These are phyloP conservation scores for Wickerhamiella azyma DNA, from an alignment of 805 yeast genomes.

Conservation along the genomic window DNA sequence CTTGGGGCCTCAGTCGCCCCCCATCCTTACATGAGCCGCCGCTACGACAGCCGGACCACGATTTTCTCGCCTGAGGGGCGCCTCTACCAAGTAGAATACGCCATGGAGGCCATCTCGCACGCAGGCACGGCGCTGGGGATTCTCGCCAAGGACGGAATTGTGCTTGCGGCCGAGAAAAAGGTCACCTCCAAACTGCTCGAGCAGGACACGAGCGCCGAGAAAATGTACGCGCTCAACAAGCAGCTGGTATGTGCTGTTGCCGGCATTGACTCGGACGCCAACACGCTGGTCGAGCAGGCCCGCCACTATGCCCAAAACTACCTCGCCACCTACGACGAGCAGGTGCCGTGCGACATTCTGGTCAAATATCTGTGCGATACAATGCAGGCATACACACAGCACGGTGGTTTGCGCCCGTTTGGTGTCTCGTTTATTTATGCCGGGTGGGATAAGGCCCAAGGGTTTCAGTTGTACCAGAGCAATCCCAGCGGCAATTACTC, in stretches of 20 bases:
- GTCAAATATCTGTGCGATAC: slow-evolving; percentile 83
- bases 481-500: slow-evolving; percentile 96
- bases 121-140: slow-evolving; percentile 78
- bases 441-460: slow-evolving; percentile 81
- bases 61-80: slow-evolving; percentile 98
- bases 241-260: slow-evolving; percentile 77
- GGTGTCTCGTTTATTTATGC: slow-evolving; percentile 96
- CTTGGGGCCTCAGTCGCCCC: no score
- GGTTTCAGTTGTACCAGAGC: slow-evolving; percentile 84
- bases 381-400: slow-evolving; percentile 97
- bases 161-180: slow-evolving; percentile 91
- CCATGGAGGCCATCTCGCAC: slow-evolving; percentile 76
- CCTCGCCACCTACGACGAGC: slow-evolving; percentile 75
- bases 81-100: slow-evolving; percentile 91
- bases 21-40: slow-evolving; percentile 45
- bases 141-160: slow-evolving; percentile 73
- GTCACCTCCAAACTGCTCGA: slow-evolving; percentile 86
- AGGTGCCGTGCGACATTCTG: slow-evolving; percentile 82
- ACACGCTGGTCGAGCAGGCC: slow-evolving; percentile 77
- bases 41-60: slow-evolving; percentile 98
- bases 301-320: slow-evolving; percentile 73
- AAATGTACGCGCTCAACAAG: slow-evolving; percentile 74
- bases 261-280: slow-evolving; percentile 95
- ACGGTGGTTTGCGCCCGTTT: slow-evolving; percentile 96
- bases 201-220: slow-evolving; percentile 87